These are phyloP conservation scores for Leccinum uliginosum DNA, from an alignment of 768 basidiomycete genomes.

Conservation along the genomic window DNA sequence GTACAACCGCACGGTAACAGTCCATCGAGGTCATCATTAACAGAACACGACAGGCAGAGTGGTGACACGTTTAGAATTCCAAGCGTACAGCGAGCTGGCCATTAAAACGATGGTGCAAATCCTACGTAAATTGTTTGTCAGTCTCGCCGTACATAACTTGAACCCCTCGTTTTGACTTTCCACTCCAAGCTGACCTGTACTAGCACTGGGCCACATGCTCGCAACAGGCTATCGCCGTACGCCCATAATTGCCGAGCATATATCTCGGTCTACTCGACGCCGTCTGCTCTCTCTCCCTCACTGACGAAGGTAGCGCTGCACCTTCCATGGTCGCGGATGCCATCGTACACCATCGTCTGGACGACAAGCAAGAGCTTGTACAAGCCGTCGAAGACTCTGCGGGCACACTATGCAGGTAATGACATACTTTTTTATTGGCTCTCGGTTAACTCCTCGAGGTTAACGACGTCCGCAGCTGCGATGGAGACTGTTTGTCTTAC, in stretches of 20 bases:
- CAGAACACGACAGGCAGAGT: conserved; percentile 48
- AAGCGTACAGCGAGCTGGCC: conserved; percentile 77
- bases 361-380: too few relatives aligned
- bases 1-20: conserved; percentile 33
- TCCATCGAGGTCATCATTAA: conserved; percentile 4
- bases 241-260: not conserved
- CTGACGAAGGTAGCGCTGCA: too few relatives aligned
- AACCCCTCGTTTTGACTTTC: not conserved
- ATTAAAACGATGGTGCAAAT: conserved; percentile 73
- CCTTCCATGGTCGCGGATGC: too few relatives aligned
- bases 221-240: not conserved
- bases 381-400: too few relatives aligned
- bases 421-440: too few relatives aligned
- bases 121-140: conserved; percentile 26
- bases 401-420: too few relatives aligned
- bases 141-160: too few relatives aligned
- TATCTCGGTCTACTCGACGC: conserved; percentile 5
- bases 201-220: conserved; percentile 13
- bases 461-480: too few relatives aligned
- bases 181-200: not conserved
- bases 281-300: conserved; percentile 2
- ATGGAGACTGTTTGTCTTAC: too few relatives aligned
- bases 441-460: too few relatives aligned
- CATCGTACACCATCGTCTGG: too few relatives aligned
- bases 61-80: conserved; percentile 74